Percentiles rank a stretch among this genome's conserved stretches.
Evolutionary conservation across 2,329 filamentous ascomycete species (phyloP).

Genomic region (Penicillium sp.): DNA sequence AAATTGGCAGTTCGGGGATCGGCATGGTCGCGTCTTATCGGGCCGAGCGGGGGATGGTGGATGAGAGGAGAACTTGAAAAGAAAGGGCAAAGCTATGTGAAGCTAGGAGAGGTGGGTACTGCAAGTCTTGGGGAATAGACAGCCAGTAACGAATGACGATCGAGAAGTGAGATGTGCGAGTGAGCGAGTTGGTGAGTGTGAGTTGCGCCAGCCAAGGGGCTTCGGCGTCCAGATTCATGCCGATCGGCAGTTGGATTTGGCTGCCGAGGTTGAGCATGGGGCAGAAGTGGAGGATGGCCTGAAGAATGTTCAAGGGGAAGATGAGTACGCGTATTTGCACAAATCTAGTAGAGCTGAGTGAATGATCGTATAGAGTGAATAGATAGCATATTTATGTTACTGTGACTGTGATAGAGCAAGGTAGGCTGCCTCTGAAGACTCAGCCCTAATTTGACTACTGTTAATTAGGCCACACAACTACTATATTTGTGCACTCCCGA

Average conservation of each 20-base stretch:
- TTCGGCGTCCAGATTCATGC: not conserved
- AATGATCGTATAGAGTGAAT: too few relatives aligned
- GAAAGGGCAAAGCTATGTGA: not conserved
- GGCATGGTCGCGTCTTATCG: conserved; percentile 21
- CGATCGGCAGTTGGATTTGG: not conserved
- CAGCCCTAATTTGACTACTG: too few relatives aligned
- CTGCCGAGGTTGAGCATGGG: not conserved
- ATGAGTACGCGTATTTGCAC: too few relatives aligned
- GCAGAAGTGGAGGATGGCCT: not conserved
- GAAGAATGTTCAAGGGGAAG: too few relatives aligned
- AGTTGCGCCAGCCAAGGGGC: not conserved
- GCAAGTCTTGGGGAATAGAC: not conserved
- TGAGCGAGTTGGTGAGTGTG: not conserved
- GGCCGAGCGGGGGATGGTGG: not conserved
- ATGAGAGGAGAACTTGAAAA: not conserved
- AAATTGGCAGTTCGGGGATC: conserved; percentile 45
- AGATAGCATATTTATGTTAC: too few relatives aligned
- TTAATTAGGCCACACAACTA: not conserved
- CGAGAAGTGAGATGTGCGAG: not conserved
- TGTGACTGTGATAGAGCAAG: too few relatives aligned
- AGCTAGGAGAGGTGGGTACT: not conserved
- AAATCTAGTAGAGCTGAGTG: too few relatives aligned
- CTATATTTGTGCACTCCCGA: not conserved
- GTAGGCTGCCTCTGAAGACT: too few relatives aligned
- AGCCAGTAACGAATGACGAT: not conserved